Percentiles rank a stretch among this genome's conserved stretches.
Evolutionary conservation across 345 rosid genomes (phyloP).

Genomic region (Erodium maritimum): DNA sequence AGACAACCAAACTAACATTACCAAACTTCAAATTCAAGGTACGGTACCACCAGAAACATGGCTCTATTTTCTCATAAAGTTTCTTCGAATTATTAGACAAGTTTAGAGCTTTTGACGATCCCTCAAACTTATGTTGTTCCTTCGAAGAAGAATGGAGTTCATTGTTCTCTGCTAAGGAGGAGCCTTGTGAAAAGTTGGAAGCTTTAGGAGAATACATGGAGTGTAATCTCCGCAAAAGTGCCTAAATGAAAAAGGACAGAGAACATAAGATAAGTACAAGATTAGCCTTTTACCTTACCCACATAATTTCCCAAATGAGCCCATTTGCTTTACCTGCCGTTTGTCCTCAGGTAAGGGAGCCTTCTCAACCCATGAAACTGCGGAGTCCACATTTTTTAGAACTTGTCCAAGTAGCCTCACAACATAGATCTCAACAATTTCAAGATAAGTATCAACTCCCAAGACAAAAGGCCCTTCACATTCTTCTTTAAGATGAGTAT

Average conservation of each 20-base stretch:
- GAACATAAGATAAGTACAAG: not conserved
- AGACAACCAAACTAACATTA: slow-evolving; percentile 23
- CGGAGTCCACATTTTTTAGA: slow-evolving; percentile 38
- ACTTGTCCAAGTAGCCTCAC: slow-evolving; percentile 45
- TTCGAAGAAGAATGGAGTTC: slow-evolving; percentile 19
- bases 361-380: slow-evolving; percentile 75
- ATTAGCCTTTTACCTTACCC: no score
- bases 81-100: no score
- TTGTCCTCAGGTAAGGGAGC: slow-evolving; percentile 67
- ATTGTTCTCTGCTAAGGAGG: slow-evolving; percentile 11
- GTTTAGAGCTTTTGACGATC: slow-evolving; percentile 10
- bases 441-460: slow-evolving; percentile 42
- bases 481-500: slow-evolving; percentile 15
- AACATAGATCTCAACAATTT: slow-evolving; percentile 57
- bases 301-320: no score
- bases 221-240: slow-evolving; percentile 58
- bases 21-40: slow-evolving; percentile 48
- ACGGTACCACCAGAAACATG: slow-evolving; percentile 46
- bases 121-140: slow-evolving; percentile 16
- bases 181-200: slow-evolving; percentile 16
- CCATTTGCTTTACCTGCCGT: slow-evolving; percentile 39
- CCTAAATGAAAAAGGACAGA: slow-evolving; percentile 27
- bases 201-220: slow-evolving; percentile 36
- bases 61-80: slow-evolving; percentile 8
- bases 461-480: slow-evolving; percentile 20